phyloP scores from a whole-genome alignment of 2,329 filamentous ascomycete species.

The Sporothrix brunneoviolacea region DNA sequence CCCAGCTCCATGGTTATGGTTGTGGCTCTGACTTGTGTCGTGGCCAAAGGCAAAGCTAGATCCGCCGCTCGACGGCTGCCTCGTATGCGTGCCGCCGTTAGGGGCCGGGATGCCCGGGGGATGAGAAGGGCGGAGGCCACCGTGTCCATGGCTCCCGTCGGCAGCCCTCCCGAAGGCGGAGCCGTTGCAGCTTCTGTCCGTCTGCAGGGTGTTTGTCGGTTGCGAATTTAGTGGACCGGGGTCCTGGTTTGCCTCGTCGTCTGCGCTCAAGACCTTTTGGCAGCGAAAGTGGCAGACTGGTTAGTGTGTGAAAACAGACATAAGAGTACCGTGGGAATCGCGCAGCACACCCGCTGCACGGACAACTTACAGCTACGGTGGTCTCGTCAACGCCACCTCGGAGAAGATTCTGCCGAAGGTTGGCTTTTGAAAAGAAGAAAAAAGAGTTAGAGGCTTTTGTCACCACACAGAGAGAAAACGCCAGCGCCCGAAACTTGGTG shows the following conservation, averaged over 20 bases:
- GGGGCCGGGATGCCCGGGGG: too few species aligned
- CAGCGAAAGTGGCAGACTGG: background rate
- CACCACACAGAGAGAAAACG: background rate
- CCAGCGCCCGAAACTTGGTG: background rate
- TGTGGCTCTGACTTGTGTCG: too few species aligned
- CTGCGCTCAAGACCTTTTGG: conserved; percentile 29
- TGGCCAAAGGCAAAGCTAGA: too few species aligned
- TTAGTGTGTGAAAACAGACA: background rate
- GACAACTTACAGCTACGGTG: conserved; percentile 21
- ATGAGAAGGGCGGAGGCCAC: too few species aligned
- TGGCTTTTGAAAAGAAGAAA: conserved; percentile 25
- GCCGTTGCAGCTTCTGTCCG: background rate
- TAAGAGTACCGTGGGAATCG: too few species aligned
- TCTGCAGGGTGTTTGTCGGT: background rate
- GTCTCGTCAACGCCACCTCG: conserved; percentile 41
- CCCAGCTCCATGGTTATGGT: too few species aligned
- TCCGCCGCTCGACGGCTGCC: too few species aligned
- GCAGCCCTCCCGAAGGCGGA: too few species aligned
- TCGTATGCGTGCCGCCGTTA: too few species aligned
- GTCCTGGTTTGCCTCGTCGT: conserved; percentile 24
- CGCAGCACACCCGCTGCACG: too few species aligned
- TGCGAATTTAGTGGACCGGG: background rate
- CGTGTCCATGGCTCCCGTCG: too few species aligned
- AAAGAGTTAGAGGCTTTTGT: too few species aligned
- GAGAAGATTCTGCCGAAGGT: conserved; percentile 42